A percentile compares a stretch with the other conserved stretches of the same genome.
Evolutionary conservation across 495 filamentous ascomycete genomes (phyloP).

Genomic region (Aspergillus baeticus): DNA sequence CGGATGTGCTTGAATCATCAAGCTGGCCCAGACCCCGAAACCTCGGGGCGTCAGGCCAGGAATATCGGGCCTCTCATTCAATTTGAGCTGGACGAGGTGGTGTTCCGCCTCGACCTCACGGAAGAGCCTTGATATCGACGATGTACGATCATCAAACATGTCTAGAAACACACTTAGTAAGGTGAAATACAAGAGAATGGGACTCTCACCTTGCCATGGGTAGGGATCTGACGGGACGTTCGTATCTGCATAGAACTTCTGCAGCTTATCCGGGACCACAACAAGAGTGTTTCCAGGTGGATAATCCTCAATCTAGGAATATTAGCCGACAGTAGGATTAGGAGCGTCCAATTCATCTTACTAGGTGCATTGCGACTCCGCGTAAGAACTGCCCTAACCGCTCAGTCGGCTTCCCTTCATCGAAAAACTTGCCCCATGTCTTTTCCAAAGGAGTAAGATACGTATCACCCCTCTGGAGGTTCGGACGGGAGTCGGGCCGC

Average conservation of each 20-base stretch:
- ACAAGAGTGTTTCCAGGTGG: slow-evolving; percentile 71
- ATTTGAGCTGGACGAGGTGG: slow-evolving; percentile 69
- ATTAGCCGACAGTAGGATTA: background rate
- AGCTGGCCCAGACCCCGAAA: slow-evolving; percentile 75
- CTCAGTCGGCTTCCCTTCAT: slow-evolving; percentile 64
- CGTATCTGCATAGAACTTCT: slow-evolving; percentile 70
- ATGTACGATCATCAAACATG: slow-evolving; percentile 53
- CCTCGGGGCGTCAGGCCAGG: slow-evolving; percentile 79
- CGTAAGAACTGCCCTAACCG: slow-evolving; percentile 71
- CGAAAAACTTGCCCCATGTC: slow-evolving; percentile 78
- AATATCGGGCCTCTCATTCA: slow-evolving; percentile 60
- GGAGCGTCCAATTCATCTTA: slow-evolving; percentile 35
- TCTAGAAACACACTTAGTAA: slow-evolving; percentile 29
- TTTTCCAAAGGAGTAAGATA: slow-evolving; percentile 59
- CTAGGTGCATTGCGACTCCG: slow-evolving; percentile 76
- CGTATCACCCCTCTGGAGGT: slow-evolving; percentile 42
- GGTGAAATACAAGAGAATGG: background rate
- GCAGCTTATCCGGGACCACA: slow-evolving; percentile 79
- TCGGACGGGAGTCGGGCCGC: slow-evolving; percentile 39
- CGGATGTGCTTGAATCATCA: slow-evolving; percentile 74
- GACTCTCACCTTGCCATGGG: slow-evolving; percentile 58
- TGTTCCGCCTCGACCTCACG: slow-evolving; percentile 75
- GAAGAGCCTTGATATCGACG: slow-evolving; percentile 69
- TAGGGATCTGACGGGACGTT: slow-evolving; percentile 61
- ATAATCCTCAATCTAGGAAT: slow-evolving; percentile 70